Evolutionary conservation across 2,329 filamentous ascomycete species (phyloP).

Genomic region (Chrysosphaeria jannelii): DNA sequence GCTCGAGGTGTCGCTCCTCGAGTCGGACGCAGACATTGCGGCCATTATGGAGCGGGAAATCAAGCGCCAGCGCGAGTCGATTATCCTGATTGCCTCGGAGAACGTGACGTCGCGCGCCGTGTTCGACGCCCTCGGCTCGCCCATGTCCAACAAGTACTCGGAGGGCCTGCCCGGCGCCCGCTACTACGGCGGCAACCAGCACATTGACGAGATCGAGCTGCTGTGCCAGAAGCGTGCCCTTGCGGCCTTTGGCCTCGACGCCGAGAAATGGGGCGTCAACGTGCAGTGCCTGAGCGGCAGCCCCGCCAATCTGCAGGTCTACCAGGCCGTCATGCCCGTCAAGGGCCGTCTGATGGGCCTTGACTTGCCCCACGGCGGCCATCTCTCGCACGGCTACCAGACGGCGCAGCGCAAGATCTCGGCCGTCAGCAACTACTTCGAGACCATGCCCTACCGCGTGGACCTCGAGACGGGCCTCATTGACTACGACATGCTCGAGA

Average conservation of each 20-base stretch:
- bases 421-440: slow-evolving; percentile 93
- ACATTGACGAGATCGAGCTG: slow-evolving; percentile 87
- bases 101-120: slow-evolving; percentile 97
- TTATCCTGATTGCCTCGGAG: slow-evolving; percentile 95
- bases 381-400: slow-evolving; percentile 93
- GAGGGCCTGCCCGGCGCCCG: slow-evolving; percentile 93
- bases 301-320: slow-evolving; percentile 92
- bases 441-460: slow-evolving; percentile 91
- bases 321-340: slow-evolving; percentile 86
- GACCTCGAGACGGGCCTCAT: slow-evolving; percentile 78
- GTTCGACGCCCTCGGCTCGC: slow-evolving; percentile 82
- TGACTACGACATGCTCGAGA: slow-evolving; percentile 79
- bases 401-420: slow-evolving; percentile 92
- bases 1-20: slow-evolving; percentile 81
- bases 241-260: slow-evolving; percentile 62
- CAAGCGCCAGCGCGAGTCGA: slow-evolving; percentile 90
- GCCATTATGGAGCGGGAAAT: slow-evolving; percentile 89
- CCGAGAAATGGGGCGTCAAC: slow-evolving; percentile 91
- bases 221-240: slow-evolving; percentile 88
- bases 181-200: slow-evolving; percentile 98
- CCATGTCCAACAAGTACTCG: slow-evolving; percentile 98
- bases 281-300: slow-evolving; percentile 82
- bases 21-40: slow-evolving; percentile 80
- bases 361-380: slow-evolving; percentile 78
- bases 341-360: slow-evolving; percentile 94